Evolutionary conservation across 805 yeast species (phyloP), one percentile per base, ranked within the genome.

Genomic region (Vanderwaltozyma yarrowii): DNA sequence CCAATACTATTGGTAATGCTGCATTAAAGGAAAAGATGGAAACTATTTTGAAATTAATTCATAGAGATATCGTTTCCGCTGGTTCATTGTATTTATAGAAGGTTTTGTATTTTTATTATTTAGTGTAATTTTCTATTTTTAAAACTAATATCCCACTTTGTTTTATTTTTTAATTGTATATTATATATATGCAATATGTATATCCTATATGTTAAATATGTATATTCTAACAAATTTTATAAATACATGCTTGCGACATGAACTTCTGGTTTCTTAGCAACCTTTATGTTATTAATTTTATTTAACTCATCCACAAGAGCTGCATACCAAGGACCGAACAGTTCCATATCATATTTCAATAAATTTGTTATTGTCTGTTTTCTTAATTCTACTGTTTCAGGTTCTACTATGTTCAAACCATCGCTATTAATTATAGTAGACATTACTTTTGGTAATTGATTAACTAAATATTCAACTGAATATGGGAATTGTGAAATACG

Each of bases 11-110:
- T 47, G 99, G 98, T 43, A 92, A 92, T 58, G 72, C 73, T 25
- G 89, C 79, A 29, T 67, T 92, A 46, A 88, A 83, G 58, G 79
- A 74, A 41, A 89, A 92, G 59, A 87, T 92, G 95, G 88, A 80
- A 40, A 74, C 78, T 51, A 83, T 94, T 4, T 69, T 80, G 46
- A 88, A 78, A 51, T 65, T 89, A 56, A 86, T 92, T 41, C 95
- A 88, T 57, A 82, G 98, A 64, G 97, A 88, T 61, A 82, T 92
- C 46, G 97, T 92, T 37, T 81, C 95, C 47, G 97, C 97, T 18
- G 96, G 95, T 20, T 87, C 96, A 4, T 70, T 92, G 67, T 92
- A 92, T 62, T 58, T 77, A 44, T 60, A 50, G 38, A 30, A 12
- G 15, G 26, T 30, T 35, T 19, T 23, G 18, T 35, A 12, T 14